A percentile compares a stretch with the other conserved stretches of the same genome.
Conservation (phyloP, 2,329 filamentous ascomycete species). For the Sphaerulina vaccinii region DNA sequence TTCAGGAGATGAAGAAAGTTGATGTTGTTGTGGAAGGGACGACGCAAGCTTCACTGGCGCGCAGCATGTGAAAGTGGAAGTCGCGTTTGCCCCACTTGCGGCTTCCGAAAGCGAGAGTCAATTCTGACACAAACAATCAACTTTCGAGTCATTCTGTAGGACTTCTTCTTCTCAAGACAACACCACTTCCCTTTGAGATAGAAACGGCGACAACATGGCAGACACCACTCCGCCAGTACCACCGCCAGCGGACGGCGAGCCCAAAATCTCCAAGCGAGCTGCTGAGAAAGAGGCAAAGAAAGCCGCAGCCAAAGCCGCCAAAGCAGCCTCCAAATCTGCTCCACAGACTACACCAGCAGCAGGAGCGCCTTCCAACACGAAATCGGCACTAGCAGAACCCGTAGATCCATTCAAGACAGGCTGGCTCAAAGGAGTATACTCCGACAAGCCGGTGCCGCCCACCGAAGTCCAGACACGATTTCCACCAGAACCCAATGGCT, state of each 20-base stretch:
- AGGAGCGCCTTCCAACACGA: conserved; percentile 5
- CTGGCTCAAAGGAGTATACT: conserved; percentile 52
- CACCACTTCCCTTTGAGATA: neutral
- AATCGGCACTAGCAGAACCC: conserved; percentile 38
- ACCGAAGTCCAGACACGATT: conserved; percentile 50
- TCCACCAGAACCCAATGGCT: conserved; percentile 75
- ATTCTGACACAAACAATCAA: no score
- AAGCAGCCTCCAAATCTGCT: conserved; percentile 42
- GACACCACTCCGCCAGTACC: conserved; percentile 29
- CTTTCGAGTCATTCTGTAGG: no score
- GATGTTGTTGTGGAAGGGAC: neutral
- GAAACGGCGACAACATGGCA: conserved; percentile 27
- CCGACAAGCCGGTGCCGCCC: conserved; percentile 46
- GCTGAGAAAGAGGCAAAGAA: conserved; percentile 52
- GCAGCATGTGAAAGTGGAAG: neutral
- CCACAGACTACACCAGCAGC: conserved; percentile 24
- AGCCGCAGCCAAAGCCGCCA: conserved; percentile 47
- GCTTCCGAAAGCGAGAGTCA: no score
- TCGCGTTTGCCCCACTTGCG: no score
- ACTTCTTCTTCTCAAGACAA: neutral
- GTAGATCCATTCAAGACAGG: conserved; percentile 51
- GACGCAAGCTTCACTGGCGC: no score
- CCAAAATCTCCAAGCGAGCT: conserved; percentile 48
- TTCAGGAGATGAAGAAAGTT: neutral
- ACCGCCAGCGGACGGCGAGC: conserved; percentile 21